phyloP scores from a whole-genome alignment of 1,284 basidiomycete genomes.

The Bondarzewia mesenterica region DNA sequence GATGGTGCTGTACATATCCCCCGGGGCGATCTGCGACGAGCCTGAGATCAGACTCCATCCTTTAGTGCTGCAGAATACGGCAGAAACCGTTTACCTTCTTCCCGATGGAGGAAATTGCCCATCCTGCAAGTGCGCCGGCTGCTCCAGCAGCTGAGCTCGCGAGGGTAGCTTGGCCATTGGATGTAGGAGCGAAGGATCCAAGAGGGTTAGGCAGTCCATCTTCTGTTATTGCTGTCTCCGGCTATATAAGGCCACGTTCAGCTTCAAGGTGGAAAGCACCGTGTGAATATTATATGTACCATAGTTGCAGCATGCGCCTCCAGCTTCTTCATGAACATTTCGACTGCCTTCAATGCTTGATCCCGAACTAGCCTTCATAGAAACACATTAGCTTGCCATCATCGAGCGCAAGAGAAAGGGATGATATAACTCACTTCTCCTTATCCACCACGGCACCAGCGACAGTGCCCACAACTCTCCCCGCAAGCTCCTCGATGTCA shows the following conservation, averaged over 20 bases:
- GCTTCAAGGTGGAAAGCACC: not conserved
- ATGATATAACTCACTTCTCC: slow-evolving; percentile 61
- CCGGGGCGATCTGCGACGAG: slow-evolving; percentile 54
- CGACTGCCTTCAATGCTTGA: slow-evolving; percentile 89
- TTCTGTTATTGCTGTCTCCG: slow-evolving; percentile 48
- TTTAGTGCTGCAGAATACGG: not conserved
- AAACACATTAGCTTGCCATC: not conserved
- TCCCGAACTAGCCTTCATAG: slow-evolving; percentile 75
- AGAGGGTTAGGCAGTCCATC: slow-evolving; percentile 24
- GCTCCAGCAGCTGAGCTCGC: slow-evolving; percentile 85
- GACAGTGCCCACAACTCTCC: slow-evolving; percentile 83
- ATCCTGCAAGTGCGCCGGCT: slow-evolving; percentile 84
- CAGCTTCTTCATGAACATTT: slow-evolving; percentile 79
- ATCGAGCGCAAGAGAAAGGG: not conserved
- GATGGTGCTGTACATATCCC: slow-evolving; percentile 48
- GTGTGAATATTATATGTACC: slow-evolving; percentile 36
- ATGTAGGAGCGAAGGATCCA: slow-evolving; percentile 12
- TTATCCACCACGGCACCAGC: slow-evolving; percentile 77
- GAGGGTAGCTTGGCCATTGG: slow-evolving; percentile 42
- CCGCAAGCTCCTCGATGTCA: slow-evolving; percentile 82
- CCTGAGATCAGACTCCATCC: no score
- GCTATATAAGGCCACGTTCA: slow-evolving; percentile 33
- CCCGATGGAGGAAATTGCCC: slow-evolving; percentile 86
- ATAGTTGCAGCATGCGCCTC: slow-evolving; percentile 73
- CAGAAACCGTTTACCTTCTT: slow-evolving; percentile 47